Percentiles rank a stretch among this genome's conserved stretches.
These are phyloP conservation scores for Vigna nakashimae DNA, from an alignment of 306 rosid genomes.

Conservation along the genomic window DNA sequence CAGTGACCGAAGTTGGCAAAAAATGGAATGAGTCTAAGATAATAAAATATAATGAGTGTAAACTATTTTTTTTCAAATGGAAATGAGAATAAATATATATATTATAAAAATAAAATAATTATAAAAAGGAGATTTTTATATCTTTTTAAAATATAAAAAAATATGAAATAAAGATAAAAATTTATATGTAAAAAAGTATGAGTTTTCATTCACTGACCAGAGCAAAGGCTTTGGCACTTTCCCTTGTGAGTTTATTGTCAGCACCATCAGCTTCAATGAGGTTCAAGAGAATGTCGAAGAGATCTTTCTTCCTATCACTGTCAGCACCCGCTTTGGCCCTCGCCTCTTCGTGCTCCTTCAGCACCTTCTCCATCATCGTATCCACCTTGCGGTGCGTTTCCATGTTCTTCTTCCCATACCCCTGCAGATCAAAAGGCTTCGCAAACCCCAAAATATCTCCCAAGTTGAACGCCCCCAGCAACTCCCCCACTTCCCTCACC, in stretches of 20 bases:
- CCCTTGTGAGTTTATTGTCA: background rate
- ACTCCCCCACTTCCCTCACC: background rate
- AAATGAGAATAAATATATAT: too few relatives aligned
- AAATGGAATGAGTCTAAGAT: too few relatives aligned
- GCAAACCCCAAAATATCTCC: background rate
- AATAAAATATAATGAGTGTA: too few relatives aligned
- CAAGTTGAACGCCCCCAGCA: constrained; percentile 13
- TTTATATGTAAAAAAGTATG: too few relatives aligned
- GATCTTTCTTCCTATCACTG: background rate
- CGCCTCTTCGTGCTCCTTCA: background rate
- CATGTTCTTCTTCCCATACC: constrained; percentile 15
- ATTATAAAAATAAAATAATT: too few relatives aligned
- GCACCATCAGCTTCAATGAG: constrained; percentile 1
- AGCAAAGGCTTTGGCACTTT: constrained; percentile 19
- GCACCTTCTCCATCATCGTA: background rate
- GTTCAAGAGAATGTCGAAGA: background rate
- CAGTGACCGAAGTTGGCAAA: too few relatives aligned
- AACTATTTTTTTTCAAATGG: too few relatives aligned
- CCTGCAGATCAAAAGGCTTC: background rate
- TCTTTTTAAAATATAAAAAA: too few relatives aligned
- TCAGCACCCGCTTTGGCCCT: background rate
- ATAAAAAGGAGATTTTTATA: too few relatives aligned
- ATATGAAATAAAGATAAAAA: too few relatives aligned
- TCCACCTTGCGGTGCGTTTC: background rate
- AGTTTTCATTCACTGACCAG: background rate